phyloP scores from a whole-genome alignment of 2,329 filamentous ascomycete species.

The Teratosphaeria epicoccoides region DNA sequence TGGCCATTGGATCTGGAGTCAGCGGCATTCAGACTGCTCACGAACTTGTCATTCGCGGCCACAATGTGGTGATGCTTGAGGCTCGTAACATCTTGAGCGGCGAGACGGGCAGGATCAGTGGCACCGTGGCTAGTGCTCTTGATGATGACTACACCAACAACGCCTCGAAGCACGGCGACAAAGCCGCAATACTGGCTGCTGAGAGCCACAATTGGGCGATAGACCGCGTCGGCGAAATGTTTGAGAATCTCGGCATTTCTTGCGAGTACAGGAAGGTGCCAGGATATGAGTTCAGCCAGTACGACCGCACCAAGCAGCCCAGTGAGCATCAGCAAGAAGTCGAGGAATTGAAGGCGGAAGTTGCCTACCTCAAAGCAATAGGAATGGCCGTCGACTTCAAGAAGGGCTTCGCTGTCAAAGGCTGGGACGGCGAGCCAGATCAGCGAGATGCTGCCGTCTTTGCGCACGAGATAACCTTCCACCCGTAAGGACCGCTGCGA shows the following conservation, averaged over 20 bases:
- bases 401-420: conserved; percentile 38
- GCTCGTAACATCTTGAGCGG: conserved; percentile 45
- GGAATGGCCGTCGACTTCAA: conserved; percentile 35
- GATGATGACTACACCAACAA: conserved; percentile 45
- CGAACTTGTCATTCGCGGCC: conserved; percentile 42
- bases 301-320: conserved; percentile 26
- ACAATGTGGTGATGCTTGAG: conserved; percentile 43
- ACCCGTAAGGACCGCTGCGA: conserved; percentile 15
- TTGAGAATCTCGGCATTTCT: conserved; percentile 40
- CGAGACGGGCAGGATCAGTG: conserved; percentile 44
- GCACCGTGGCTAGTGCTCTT: conserved; percentile 44
- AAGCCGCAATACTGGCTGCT: conserved; percentile 39
- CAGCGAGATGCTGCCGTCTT: conserved; percentile 43
- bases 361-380: conserved; percentile 32
- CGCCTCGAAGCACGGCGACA: conserved; percentile 41
- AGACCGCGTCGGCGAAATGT: conserved; percentile 41
- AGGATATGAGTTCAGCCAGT: conserved; percentile 43
- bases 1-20: conserved; percentile 44
- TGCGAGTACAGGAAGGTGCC: conserved; percentile 46
- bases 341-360: conserved; percentile 37
- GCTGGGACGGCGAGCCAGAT: conserved; percentile 42
- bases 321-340: conserved; percentile 38
- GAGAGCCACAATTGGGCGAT: conserved; percentile 48
- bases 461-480: conserved; percentile 43
- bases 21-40: conserved; percentile 43